Conservation (phyloP, 2,329 filamentous ascomycete genomes). For the Verticillium zaregamsianum region DNA sequence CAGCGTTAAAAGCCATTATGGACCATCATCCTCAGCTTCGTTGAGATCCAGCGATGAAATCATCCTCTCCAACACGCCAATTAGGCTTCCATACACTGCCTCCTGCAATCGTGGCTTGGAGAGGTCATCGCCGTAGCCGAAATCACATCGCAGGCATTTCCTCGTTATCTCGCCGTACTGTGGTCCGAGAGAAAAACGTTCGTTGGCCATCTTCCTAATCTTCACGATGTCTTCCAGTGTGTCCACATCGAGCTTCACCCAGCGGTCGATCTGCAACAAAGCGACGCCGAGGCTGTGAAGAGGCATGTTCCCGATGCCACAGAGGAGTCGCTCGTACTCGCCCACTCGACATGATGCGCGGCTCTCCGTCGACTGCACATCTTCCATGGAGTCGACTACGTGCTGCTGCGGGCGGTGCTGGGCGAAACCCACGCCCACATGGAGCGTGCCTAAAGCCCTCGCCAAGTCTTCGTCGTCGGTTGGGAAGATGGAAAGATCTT, state of each 20-base stretch:
- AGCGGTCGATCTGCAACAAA: constrained; percentile 20
- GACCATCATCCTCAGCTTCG: background rate
- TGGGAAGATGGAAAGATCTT: constrained; percentile 5
- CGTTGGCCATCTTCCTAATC: constrained; percentile 13
- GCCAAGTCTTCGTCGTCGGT: background rate
- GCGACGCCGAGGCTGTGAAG: constrained; percentile 21
- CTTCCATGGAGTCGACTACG: background rate
- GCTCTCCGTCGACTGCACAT: background rate
- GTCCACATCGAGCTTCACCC: constrained; percentile 10
- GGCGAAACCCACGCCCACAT: constrained; percentile 4
- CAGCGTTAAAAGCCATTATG: background rate
- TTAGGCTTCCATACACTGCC: constrained; percentile 6
- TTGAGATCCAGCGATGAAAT: constrained; percentile 8
- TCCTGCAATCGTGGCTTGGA: constrained; percentile 5
- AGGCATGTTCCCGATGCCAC: constrained; percentile 18
- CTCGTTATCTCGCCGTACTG: constrained; percentile 18
- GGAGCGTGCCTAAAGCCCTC: background rate
- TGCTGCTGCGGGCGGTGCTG: background rate
- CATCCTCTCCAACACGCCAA: constrained; percentile 9
- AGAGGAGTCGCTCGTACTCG: constrained; percentile 10
- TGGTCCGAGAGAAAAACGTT: constrained; percentile 9
- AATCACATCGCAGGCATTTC: constrained; percentile 20
- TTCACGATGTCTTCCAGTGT: constrained; percentile 14
- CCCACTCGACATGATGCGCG: background rate
- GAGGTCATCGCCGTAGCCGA: constrained; percentile 13